A percentile compares a stretch with the other conserved stretches of the same genome.
Evolutionary conservation across 345 rosid species (phyloP).

Genomic region (thale cress (Arabidopsis thaliana)): TAIR10.1 NC_003070.9:562001-562500

Average conservation of each 20-base stretch:
- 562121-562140: slow-evolving; percentile 68
- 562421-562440: slow-evolving; percentile 10
- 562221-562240: slow-evolving; percentile 72
- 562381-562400: slow-evolving; percentile 9
- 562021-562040: slow-evolving; percentile 58
- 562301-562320: slow-evolving; percentile 83
- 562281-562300: slow-evolving; percentile 93
- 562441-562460: slow-evolving; percentile 43
- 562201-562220: slow-evolving; percentile 90
- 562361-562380: slow-evolving; percentile 35
- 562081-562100: slow-evolving; percentile 77
- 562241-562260: slow-evolving; percentile 75
- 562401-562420: slow-evolving; percentile 16
- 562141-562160: slow-evolving; percentile 59
- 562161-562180: slow-evolving; percentile 65
- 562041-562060: slow-evolving; percentile 36
- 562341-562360: slow-evolving; percentile 48
- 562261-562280: slow-evolving; percentile 97
- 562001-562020: slow-evolving; percentile 73
- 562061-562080: slow-evolving; percentile 63
- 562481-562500: slow-evolving; percentile 38
- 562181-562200: slow-evolving; percentile 82
- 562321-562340: slow-evolving; percentile 77
- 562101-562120: slow-evolving; percentile 79
- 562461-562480: neutral